A percentile compares a stretch with the other conserved stretches of the same genome.
phyloP scores from a whole-genome alignment of 1,284 basidiomycete species.

The Jaminaea rosea region DNA sequence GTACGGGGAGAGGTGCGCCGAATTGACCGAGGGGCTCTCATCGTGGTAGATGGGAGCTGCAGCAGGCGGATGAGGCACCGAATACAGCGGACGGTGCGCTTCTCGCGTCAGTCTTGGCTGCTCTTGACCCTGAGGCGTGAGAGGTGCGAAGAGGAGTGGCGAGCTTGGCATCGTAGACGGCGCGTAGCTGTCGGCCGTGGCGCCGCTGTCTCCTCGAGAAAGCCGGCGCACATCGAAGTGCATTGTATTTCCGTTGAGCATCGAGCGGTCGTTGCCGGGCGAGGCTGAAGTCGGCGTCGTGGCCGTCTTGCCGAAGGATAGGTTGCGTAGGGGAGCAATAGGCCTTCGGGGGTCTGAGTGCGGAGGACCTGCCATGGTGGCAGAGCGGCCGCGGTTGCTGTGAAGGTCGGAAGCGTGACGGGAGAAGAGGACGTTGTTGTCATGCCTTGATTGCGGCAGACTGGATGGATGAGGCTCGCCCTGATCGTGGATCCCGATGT shows the following conservation, averaged over 20 bases:
- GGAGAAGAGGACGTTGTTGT: not conserved
- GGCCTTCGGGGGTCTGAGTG: not conserved
- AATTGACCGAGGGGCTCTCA: not conserved
- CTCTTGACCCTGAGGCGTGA: not conserved
- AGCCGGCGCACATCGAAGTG: not conserved
- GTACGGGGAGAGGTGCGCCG: not conserved
- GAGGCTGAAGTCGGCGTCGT: not conserved
- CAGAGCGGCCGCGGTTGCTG: not conserved
- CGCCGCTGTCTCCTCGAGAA: not conserved
- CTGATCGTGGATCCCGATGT: not conserved
- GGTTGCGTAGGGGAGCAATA: not conserved
- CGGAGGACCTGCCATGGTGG: not conserved
- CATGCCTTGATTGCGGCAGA: not conserved
- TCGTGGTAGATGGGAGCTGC: not conserved
- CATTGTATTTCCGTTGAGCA: too few species aligned
- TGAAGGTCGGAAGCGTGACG: not conserved
- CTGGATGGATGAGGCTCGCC: not conserved
- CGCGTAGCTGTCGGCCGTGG: not conserved
- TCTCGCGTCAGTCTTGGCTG: not conserved
- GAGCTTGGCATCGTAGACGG: not conserved
- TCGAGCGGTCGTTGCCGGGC: not conserved
- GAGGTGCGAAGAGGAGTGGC: not conserved
- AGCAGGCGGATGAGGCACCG: not conserved
- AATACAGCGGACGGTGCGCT: not conserved
- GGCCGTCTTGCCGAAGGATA: not conserved